These are phyloP conservation scores for Orbilia blumenaviensis DNA, from an alignment of 2,329 filamentous ascomycete species.

Conservation along the genomic window DNA sequence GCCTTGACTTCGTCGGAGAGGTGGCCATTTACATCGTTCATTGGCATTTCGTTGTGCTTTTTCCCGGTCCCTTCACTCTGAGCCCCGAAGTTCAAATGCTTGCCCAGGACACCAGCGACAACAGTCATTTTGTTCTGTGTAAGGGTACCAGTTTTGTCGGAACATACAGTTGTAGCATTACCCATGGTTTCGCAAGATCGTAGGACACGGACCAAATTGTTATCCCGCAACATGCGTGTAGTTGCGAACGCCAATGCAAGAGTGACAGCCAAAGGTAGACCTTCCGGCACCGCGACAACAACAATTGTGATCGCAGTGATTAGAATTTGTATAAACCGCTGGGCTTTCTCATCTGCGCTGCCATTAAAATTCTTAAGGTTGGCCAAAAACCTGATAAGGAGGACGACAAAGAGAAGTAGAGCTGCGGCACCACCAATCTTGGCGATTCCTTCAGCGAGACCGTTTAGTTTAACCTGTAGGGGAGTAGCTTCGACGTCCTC, in stretches of 20 bases:
- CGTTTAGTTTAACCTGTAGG: slow-evolving; percentile 67
- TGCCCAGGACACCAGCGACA: slow-evolving; percentile 60
- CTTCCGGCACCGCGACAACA: slow-evolving; percentile 62
- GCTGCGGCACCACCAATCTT: slow-evolving; percentile 64
- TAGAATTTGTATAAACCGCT: slow-evolving; percentile 62
- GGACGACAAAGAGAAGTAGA: slow-evolving; percentile 60
- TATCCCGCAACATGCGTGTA: slow-evolving; percentile 74
- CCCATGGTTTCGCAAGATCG: slow-evolving; percentile 77
- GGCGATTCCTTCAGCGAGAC: slow-evolving; percentile 66
- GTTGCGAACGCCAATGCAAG: slow-evolving; percentile 74
- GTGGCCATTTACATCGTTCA: slow-evolving; percentile 67
- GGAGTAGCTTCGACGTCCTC: slow-evolving; percentile 67
- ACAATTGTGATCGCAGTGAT: slow-evolving; percentile 63
- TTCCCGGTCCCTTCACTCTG: slow-evolving; percentile 57
- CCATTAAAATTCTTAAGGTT: slow-evolving; percentile 58
- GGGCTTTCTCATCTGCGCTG: slow-evolving; percentile 58
- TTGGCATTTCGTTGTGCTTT: slow-evolving; percentile 64
- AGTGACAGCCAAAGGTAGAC: slow-evolving; percentile 70
- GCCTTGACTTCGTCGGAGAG: slow-evolving; percentile 67
- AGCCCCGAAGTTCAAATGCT: slow-evolving; percentile 57
- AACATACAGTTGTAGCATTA: slow-evolving; percentile 78
- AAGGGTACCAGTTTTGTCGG: slow-evolving; percentile 79
- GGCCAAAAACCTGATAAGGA: slow-evolving; percentile 60
- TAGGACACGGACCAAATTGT: slow-evolving; percentile 74
- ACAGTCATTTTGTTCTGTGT: slow-evolving; percentile 69